Base-by-base conservation (phyloP, 2,329 filamentous ascomycete genomes). In the Paramyrothecium sp. region DNA sequence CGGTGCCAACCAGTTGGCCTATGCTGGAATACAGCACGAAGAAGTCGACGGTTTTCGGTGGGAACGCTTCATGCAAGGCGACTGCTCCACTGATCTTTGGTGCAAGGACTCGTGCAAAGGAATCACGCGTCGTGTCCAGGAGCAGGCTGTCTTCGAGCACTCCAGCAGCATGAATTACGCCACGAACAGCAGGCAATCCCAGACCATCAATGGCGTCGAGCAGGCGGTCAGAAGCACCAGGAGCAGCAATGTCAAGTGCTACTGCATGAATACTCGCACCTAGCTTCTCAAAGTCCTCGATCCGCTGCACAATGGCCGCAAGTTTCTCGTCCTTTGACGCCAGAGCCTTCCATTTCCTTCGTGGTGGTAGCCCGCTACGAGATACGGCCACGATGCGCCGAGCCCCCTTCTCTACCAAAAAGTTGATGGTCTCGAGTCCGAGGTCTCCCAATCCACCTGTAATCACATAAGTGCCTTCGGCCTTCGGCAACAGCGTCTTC, bases 1-100 rank as follows among this genome's bases (percentile, higher is more conserved):
- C 23, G n/a, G 48, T 50, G 13, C 56, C 56, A 12, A 57, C 46
- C 19, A 57, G 56, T 20, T 57, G 56, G 10, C 56, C 52, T 21
- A 33, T 50, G 8, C 51, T 54, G 11, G 52, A 54, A 34, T 50
- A 57, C 16, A 57, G 44, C 19, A 54, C 38, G 16, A 56, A 53
- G 47, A 57, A 57, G 33, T 57, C 56, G 8, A 57, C 46, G 5
- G 26, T 44, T 7, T 49, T 13, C n/a, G 56, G 56, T 8, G 56
- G 56, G 48, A 57, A 57, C 5, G 47, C 46, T 38, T 56, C 41
- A 21, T 56, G 41, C 30, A 52, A 26, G 7, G 49, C 23, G 12
- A 51, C 16, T 17, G 49, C 49, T 13, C 49, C 49, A n/a, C 49
- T 51, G 16, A 51, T 19, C 16, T 51, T 51, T 16, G 49, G 49